Conservation (phyloP, 345 rosid species). For the Populus nigra region DNA sequence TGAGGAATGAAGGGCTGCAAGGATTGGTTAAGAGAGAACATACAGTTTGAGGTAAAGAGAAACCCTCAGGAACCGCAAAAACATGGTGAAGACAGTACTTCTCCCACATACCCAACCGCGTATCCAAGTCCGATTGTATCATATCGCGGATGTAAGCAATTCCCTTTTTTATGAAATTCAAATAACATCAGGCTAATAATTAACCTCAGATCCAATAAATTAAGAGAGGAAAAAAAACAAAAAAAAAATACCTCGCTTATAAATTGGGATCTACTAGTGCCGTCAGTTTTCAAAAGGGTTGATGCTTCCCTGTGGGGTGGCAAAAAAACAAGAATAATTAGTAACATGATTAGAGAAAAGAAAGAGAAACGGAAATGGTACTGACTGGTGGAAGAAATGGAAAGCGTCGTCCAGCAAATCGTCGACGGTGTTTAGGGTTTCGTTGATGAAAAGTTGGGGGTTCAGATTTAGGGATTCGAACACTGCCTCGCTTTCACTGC, state of each 20-base stretch:
- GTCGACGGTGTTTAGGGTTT: slow-evolving; percentile 63
- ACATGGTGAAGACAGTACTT: slow-evolving; percentile 59
- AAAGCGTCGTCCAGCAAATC: slow-evolving; percentile 63
- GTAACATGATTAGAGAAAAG: no score
- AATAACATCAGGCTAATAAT: neutral
- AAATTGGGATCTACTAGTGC: slow-evolving; percentile 43
- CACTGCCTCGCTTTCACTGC: slow-evolving; percentile 56
- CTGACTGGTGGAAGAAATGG: slow-evolving; percentile 52
- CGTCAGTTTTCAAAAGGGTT: slow-evolving; percentile 37
- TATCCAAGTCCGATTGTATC: slow-evolving; percentile 55
- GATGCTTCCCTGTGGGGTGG: slow-evolving; percentile 66
- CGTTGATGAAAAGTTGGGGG: slow-evolving; percentile 74
- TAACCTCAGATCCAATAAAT: neutral
- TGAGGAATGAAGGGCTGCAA: neutral
- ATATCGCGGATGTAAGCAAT: slow-evolving; percentile 45
- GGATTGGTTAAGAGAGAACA: slow-evolving; percentile 15
- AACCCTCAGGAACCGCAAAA: slow-evolving; percentile 73
- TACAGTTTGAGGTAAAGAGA: slow-evolving; percentile 56
- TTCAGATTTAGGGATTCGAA: slow-evolving; percentile 61
- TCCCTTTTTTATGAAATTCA: slow-evolving; percentile 40
- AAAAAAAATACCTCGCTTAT: slow-evolving; percentile 44
- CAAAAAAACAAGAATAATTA: neutral
- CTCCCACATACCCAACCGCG: slow-evolving; percentile 69
- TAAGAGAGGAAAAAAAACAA: neutral
- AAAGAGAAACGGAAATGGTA: neutral